phyloP scores from a whole-genome alignment of 2,329 filamentous ascomycete species.

The Calonectria henricotiae region DNA sequence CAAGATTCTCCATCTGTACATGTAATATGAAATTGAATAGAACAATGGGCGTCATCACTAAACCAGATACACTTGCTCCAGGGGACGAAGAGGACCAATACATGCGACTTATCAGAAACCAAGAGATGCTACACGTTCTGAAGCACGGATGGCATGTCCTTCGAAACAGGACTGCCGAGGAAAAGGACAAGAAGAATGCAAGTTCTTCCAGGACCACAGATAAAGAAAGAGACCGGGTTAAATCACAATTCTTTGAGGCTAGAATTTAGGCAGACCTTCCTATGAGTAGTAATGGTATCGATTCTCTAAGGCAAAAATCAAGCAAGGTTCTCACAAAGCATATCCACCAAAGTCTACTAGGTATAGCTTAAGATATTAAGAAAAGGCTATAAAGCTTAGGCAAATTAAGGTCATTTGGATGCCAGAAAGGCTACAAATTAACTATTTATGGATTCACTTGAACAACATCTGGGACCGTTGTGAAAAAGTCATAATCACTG shows the following conservation, averaged over 20 bases:
- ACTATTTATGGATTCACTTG: constrained; percentile 60
- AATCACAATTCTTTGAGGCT: constrained; percentile 54
- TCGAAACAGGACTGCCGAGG: constrained; percentile 61
- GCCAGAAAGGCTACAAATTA: constrained; percentile 65
- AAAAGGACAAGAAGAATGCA: constrained; percentile 41
- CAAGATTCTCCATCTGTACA: too few relatives aligned
- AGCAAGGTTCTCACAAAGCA: constrained; percentile 52
- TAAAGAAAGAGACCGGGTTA: constrained; percentile 50
- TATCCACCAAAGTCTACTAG: constrained; percentile 32
- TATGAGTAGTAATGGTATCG: constrained; percentile 54
- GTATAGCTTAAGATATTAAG: too few relatives aligned
- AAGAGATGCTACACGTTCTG: constrained; percentile 49
- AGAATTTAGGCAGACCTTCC: constrained; percentile 47
- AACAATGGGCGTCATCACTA: constrained; percentile 27
- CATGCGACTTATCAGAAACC: constrained; percentile 52
- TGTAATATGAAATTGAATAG: neutral
- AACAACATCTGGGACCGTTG: constrained; percentile 70
- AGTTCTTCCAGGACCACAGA: neutral
- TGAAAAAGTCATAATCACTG: constrained; percentile 68
- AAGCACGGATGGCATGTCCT: constrained; percentile 69
- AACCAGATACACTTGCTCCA: neutral
- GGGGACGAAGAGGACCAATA: constrained; percentile 51
- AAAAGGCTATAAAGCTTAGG: too few relatives aligned
- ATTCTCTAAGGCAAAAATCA: constrained; percentile 54
- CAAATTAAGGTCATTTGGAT: constrained; percentile 64